Conservation (phyloP, 2,329 filamentous ascomycete genomes). For the Zymoseptoria brevis region DNA sequence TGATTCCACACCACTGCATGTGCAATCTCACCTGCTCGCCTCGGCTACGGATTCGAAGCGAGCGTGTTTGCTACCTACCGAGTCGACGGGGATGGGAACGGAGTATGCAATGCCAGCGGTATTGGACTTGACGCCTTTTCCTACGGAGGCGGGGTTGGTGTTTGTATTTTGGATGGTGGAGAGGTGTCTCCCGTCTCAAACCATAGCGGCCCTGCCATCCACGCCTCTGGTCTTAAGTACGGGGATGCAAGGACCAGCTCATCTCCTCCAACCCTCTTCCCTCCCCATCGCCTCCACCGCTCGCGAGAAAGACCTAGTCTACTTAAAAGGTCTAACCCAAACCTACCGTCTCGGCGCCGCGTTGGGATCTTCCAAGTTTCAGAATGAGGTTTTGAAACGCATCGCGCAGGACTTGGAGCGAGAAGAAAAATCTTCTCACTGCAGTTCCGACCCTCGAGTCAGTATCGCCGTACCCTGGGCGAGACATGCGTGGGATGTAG, state of each 20-base stretch:
- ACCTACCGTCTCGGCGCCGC: background rate
- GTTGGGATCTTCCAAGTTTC: background rate
- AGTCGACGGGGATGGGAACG: background rate
- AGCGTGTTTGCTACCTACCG: background rate
- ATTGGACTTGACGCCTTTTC: slow-evolving; percentile 4
- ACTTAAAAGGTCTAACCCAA: background rate
- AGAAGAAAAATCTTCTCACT: background rate
- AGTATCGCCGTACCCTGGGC: background rate
- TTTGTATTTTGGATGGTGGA: slow-evolving; percentile 6
- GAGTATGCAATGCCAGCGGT: background rate
- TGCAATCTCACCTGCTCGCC: slow-evolving; percentile 3
- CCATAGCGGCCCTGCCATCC: background rate
- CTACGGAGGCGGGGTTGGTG: background rate
- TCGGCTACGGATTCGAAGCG: background rate
- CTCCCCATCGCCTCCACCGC: too few relatives aligned
- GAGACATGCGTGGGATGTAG: background rate
- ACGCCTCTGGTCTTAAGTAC: too few relatives aligned
- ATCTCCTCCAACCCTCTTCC: background rate
- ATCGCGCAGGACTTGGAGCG: background rate
- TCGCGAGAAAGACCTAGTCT: too few relatives aligned
- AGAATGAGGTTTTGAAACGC: background rate
- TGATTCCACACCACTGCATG: background rate
- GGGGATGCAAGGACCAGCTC: background rate
- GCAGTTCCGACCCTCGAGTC: background rate
- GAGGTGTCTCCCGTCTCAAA: background rate